These are phyloP conservation scores for Macrocybe sp. DNA, from an alignment of 1,284 basidiomycete genomes.

Conservation along the genomic window DNA sequence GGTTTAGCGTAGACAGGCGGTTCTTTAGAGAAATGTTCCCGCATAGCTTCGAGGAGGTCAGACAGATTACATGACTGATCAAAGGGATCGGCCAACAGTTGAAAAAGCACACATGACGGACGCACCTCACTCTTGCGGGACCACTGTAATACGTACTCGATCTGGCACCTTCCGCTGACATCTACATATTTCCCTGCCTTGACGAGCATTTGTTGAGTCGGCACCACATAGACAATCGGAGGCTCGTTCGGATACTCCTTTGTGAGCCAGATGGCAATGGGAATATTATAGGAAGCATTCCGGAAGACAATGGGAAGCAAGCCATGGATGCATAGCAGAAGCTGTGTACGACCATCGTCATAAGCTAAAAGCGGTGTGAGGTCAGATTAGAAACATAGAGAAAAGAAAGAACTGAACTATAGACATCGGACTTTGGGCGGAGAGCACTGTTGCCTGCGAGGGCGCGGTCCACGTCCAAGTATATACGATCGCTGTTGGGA, in stretches of 20 bases:
- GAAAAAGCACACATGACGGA: conserved; percentile 13
- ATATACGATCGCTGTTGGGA: conserved; percentile 46
- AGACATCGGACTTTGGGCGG: conserved; percentile 87
- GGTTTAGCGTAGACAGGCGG: conserved; percentile 94
- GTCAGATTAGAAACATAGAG: conserved; percentile 3
- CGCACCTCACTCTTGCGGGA: conserved; percentile 78
- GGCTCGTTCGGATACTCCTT: conserved; percentile 76
- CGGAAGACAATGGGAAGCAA: conserved; percentile 86
- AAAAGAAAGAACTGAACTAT: conserved; percentile 56
- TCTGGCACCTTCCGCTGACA: conserved; percentile 71
- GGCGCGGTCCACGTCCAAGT: conserved; percentile 60
- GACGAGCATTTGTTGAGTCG: conserved; percentile 91
- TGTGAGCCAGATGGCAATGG: conserved; percentile 85
- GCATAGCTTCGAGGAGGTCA: conserved; percentile 67
- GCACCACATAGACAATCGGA: conserved; percentile 92
- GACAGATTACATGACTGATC: conserved; percentile 64
- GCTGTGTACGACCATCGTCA: conserved; percentile 90
- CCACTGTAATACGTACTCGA: conserved; percentile 78
- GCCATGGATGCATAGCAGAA: conserved; percentile 88
- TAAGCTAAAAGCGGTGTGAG: conserved; percentile 51
- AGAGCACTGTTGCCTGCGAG: conserved; percentile 63
- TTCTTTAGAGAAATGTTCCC: conserved; percentile 75
- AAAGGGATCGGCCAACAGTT: conserved; percentile 11
- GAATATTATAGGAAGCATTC: conserved; percentile 86
- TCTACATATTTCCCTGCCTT: conserved; percentile 76